These are phyloP conservation scores for Astragalus glycyphyllos DNA, from an alignment of 306 rosid species.

Conservation along the genomic window DNA sequence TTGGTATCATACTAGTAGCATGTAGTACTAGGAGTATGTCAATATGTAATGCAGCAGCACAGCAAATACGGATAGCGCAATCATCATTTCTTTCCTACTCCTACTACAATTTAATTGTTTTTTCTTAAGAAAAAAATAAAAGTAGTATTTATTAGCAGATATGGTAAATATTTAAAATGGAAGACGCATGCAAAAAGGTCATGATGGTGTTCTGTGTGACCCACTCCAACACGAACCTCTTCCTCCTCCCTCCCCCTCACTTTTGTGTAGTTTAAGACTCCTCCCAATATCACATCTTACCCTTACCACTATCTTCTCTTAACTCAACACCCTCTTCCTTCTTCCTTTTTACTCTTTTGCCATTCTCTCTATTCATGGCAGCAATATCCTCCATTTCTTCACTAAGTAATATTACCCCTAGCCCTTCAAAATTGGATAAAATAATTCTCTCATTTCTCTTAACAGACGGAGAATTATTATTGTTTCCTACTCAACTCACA, in stretches of 20 bases:
- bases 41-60: conserved; percentile 14
- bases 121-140: background rate
- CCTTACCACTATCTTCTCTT: conserved; percentile 30
- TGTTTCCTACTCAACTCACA: background rate
- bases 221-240: conserved; percentile 48
- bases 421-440: background rate
- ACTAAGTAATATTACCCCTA: background rate
- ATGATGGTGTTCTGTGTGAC: conserved; percentile 79
- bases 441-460: background rate
- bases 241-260: conserved; percentile 51
- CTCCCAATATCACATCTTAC: conserved; percentile 31
- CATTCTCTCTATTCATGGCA: background rate
- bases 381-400: background rate
- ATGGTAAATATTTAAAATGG: conserved; percentile 46
- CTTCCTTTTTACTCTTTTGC: conserved; percentile 43
- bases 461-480: background rate
- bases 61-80: background rate
- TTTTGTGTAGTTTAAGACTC: conserved; percentile 65
- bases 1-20: conserved; percentile 6
- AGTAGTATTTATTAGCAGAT: too few relatives aligned
- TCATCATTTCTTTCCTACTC: too few relatives aligned
- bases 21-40: conserved; percentile 1
- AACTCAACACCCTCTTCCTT: conserved; percentile 28
- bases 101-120: too few relatives aligned
- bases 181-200: conserved; percentile 87